phyloP scores from a whole-genome alignment of 2,329 filamentous ascomycete species.

The Hymenoscyphus fructigenus region DNA sequence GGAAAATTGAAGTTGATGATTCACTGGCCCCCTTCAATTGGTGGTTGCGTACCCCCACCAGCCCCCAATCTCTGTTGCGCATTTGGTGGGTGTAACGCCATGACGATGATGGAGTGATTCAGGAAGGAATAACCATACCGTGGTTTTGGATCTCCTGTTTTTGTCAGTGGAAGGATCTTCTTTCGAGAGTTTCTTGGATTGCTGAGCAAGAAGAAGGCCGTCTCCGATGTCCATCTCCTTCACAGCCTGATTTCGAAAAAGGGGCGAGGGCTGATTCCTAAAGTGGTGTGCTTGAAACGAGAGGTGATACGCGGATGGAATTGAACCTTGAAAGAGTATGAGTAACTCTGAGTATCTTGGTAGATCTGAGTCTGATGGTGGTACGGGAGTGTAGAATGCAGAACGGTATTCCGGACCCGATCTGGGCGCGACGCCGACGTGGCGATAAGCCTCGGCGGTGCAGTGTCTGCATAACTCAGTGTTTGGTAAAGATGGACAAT shows the following conservation, averaged over 20 bases:
- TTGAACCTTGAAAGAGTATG: constrained; percentile 10
- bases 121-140: no score
- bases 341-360: constrained; percentile 11
- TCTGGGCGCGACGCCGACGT: constrained; percentile 9
- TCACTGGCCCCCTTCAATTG: no score
- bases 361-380: constrained; percentile 18
- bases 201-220: constrained; percentile 9
- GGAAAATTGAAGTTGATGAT: no score
- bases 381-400: not conserved
- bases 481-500: not conserved
- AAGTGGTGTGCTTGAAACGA: constrained; percentile 29
- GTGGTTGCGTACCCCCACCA: no score
- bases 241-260: constrained; percentile 19
- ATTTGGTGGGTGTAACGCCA: no score
- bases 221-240: constrained; percentile 13
- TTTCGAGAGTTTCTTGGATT: no score
- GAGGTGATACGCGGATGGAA: constrained; percentile 22
- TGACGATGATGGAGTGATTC: no score
- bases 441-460: constrained; percentile 9
- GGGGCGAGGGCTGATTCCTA: constrained; percentile 16
- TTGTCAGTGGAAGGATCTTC: no score
- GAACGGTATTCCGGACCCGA: not conserved
- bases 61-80: no score
- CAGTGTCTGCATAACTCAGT: constrained; percentile 4
- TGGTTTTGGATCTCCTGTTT: no score